phyloP scores from a whole-genome alignment of 1,139 yeast genomes.

The Yamadazyma mexicana region DNA sequence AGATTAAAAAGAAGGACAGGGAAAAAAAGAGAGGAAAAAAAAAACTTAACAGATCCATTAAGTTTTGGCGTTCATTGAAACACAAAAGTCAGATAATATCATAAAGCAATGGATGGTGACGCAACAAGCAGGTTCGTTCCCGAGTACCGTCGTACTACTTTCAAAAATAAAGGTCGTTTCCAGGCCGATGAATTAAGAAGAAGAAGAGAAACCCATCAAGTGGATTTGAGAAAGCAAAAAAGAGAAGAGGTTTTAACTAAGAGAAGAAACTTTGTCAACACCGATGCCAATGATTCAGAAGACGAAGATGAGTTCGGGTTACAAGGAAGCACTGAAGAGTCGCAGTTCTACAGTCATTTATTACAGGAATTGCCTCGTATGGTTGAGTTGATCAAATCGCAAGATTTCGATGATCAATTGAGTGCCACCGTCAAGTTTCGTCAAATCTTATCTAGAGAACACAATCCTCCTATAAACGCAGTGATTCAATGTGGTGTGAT shows the following conservation, averaged over 20 bases:
- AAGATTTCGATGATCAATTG: conserved; percentile 77
- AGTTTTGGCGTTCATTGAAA: background rate
- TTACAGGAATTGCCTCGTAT: conserved; percentile 80
- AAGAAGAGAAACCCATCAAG: conserved; percentile 96
- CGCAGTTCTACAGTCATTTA: conserved; percentile 54
- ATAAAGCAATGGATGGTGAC: conserved; percentile 67
- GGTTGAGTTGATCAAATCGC: conserved; percentile 78
- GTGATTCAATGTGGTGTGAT: conserved; percentile 94
- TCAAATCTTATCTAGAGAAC: conserved; percentile 90
- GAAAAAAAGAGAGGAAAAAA: background rate
- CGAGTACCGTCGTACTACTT: conserved; percentile 95
- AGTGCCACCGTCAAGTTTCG: conserved; percentile 91
- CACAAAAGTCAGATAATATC: background rate
- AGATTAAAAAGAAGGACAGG: conserved; percentile 2
- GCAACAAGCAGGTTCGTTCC: conserved; percentile 88
- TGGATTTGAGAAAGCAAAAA: conserved; percentile 93
- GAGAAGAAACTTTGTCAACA: conserved; percentile 69
- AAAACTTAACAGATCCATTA: background rate
- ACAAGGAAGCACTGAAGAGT: conserved; percentile 39
- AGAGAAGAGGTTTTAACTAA: conserved; percentile 93
- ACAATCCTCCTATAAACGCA: conserved; percentile 94
- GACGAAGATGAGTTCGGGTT: conserved; percentile 43
- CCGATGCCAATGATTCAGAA: conserved; percentile 40
- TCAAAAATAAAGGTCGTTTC: conserved; percentile 92
- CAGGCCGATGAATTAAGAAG: conserved; percentile 96